phyloP scores from a whole-genome alignment of 2,329 filamentous ascomycete genomes.

The Albifimbria verrucaria region DNA sequence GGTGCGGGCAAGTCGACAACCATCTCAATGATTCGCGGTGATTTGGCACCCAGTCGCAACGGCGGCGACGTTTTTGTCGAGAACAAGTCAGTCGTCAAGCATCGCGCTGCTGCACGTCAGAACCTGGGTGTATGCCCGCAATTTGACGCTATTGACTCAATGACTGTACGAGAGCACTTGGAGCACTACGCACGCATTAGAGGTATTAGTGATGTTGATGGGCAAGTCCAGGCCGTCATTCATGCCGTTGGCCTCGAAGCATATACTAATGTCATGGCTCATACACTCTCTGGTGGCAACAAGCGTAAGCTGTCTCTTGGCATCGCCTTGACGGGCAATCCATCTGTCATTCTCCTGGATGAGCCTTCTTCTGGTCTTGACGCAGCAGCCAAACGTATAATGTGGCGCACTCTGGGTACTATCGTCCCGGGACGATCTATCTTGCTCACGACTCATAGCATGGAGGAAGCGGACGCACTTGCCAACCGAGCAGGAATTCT shows the following conservation, averaged over 20 bases:
- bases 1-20: constrained; percentile 83
- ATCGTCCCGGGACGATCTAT: constrained; percentile 77
- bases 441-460: constrained; percentile 86
- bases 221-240: constrained; percentile 78
- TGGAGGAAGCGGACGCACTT: constrained; percentile 92
- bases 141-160: constrained; percentile 81
- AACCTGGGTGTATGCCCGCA: constrained; percentile 91
- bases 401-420: constrained; percentile 82
- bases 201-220: constrained; percentile 69
- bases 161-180: constrained; percentile 86
- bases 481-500: constrained; percentile 83
- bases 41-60: constrained; percentile 67
- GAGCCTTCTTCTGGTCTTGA: constrained; percentile 89
- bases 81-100: constrained; percentile 67
- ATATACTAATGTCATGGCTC: constrained; percentile 72
- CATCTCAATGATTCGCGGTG: constrained; percentile 86
- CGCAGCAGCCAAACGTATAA: constrained; percentile 83
- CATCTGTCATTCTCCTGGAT: constrained; percentile 80
- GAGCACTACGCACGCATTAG: constrained; percentile 83
- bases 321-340: constrained; percentile 91
- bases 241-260: constrained; percentile 71
- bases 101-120: constrained; percentile 68
- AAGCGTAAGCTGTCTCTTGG: constrained; percentile 88
- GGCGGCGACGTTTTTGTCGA: constrained; percentile 82
- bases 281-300: constrained; percentile 82